Conservation (phyloP, 768 basidiomycete genomes). For the Phaffia australis region DNA sequence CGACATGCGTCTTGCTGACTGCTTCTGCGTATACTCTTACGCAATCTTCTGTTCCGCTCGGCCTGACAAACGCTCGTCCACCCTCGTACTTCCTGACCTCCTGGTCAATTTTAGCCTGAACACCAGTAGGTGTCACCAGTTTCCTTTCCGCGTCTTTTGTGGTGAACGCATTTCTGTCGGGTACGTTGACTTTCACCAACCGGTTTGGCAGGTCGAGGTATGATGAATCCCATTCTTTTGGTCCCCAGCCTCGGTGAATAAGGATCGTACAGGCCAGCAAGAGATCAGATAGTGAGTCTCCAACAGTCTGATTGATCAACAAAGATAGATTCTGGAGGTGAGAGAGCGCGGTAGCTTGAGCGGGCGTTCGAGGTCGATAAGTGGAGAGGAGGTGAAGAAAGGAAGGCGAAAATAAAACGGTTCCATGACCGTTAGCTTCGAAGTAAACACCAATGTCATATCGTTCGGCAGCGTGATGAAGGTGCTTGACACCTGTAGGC, state of each 20-base stretch:
- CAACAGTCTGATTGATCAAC: constrained; percentile 95
- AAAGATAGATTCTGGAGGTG: constrained; percentile 66
- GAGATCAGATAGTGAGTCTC: constrained; percentile 92
- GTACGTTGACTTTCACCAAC: constrained; percentile 82
- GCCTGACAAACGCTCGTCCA: constrained; percentile 86
- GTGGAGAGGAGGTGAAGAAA: constrained; percentile 53
- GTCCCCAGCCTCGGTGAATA: constrained; percentile 67
- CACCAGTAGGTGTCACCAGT: constrained; percentile 62
- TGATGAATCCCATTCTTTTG: constrained; percentile 77
- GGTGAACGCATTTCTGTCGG: constrained; percentile 67
- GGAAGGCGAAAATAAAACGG: constrained; percentile 77
- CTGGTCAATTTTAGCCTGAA: constrained; percentile 74
- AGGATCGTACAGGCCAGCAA: constrained; percentile 88
- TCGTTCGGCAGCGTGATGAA: constrained; percentile 91
- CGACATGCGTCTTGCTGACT: constrained; percentile 56
- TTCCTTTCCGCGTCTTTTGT: constrained; percentile 90
- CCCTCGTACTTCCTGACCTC: constrained; percentile 64
- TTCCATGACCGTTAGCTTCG: constrained; percentile 98
- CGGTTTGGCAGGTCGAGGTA: constrained; percentile 92
- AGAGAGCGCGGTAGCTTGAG: constrained; percentile 66
- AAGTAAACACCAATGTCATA: constrained; percentile 98
- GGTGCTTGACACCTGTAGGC: constrained; percentile 91
- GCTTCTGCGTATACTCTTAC: constrained; percentile 98
- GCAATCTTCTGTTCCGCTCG: constrained; percentile 96
- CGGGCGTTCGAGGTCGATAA: constrained; percentile 65